A percentile compares a stretch with the other conserved stretches of the same genome.
These are phyloP conservation scores for Ceratocystis ficicola DNA, from an alignment of 2,329 filamentous ascomycete species.

Conservation along the genomic window DNA sequence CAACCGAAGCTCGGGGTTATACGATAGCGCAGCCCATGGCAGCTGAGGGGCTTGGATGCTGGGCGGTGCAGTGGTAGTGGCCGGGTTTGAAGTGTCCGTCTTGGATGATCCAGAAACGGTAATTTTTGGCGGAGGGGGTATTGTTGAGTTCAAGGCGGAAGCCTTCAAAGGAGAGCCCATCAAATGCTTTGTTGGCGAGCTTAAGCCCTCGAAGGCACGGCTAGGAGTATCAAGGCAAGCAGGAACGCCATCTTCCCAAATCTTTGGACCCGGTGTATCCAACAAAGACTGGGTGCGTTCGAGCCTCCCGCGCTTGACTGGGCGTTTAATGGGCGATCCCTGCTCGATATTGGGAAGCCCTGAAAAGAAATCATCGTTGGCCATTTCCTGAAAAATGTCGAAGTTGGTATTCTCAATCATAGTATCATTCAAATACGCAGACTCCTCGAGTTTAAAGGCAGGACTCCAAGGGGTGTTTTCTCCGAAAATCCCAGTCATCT, in stretches of 20 bases:
- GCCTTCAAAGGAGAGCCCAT: constrained; percentile 19
- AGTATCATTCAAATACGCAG: constrained; percentile 37
- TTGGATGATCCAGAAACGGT: constrained; percentile 15
- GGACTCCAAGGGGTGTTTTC: constrained; percentile 50
- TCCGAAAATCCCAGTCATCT: constrained; percentile 33
- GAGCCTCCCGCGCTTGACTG: constrained; percentile 45
- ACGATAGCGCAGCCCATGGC: constrained; percentile 31
- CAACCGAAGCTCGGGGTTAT: constrained; percentile 33
- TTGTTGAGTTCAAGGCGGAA: constrained; percentile 22
- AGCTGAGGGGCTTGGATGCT: constrained; percentile 31
- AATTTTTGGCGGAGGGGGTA: constrained; percentile 13
- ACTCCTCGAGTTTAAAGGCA: constrained; percentile 49
- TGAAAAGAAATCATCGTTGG: constrained; percentile 29
- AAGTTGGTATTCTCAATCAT: constrained; percentile 36
- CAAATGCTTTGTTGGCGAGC: constrained; percentile 43
- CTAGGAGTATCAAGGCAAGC: constrained; percentile 19
- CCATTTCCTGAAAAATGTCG: constrained; percentile 46
- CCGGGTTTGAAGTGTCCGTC: constrained; percentile 6
- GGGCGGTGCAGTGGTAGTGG: constrained; percentile 27
- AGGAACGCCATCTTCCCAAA: constrained; percentile 21
- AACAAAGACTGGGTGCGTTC: constrained; percentile 47
- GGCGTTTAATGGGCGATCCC: constrained; percentile 57
- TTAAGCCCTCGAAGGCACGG: constrained; percentile 29
- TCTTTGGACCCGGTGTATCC: constrained; percentile 16
- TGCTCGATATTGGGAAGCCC: constrained; percentile 34